Percentiles rank a stretch among this genome's conserved stretches.
These are phyloP conservation scores for Patellaria atrata DNA, from an alignment of 495 filamentous ascomycete genomes.

Conservation along the genomic window DNA sequence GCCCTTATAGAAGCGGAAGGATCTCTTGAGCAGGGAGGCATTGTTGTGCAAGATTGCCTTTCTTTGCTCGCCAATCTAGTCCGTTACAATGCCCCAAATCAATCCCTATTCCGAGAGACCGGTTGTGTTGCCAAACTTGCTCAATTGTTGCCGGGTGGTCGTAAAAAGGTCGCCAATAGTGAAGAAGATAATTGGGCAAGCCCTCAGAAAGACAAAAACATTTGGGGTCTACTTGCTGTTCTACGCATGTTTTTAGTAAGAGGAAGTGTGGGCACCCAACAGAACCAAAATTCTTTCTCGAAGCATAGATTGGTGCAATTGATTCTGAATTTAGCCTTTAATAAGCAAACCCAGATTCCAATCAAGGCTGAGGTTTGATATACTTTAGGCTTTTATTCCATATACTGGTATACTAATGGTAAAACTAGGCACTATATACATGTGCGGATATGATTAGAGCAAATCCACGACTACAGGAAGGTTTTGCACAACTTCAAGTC, in stretches of 20 bases:
- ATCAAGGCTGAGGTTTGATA: conserved; percentile 62
- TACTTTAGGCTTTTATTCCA: too few species aligned
- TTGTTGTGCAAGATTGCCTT: conserved; percentile 87
- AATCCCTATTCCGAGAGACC: conserved; percentile 85
- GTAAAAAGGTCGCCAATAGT: conserved; percentile 29
- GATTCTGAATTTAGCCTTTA: conserved; percentile 72
- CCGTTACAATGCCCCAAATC: conserved; percentile 79
- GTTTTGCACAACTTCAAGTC: conserved; percentile 73
- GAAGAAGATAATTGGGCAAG: conserved; percentile 58
- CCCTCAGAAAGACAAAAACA: conserved; percentile 72
- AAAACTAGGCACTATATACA: conserved; percentile 53
- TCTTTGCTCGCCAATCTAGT: conserved; percentile 82
- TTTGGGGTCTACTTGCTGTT: conserved; percentile 78
- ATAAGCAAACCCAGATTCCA: conserved; percentile 51
- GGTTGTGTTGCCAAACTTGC: conserved; percentile 65
- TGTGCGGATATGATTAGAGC: conserved; percentile 81
- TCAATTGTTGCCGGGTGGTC: conserved; percentile 39
- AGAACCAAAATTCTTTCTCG: conserved; percentile 78
- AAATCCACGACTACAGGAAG: conserved; percentile 66
- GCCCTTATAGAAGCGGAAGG: conserved; percentile 70
- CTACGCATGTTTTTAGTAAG: conserved; percentile 70
- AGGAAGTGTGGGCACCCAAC: conserved; percentile 62
- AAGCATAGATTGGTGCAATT: conserved; percentile 68
- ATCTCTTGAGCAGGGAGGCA: conserved; percentile 68
- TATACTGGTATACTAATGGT: too few species aligned